Evolutionary conservation across 2,329 filamentous ascomycete species (phyloP), one percentile per base, ranked within the genome.

Genomic region (Hypoxylon sp.): DNA sequence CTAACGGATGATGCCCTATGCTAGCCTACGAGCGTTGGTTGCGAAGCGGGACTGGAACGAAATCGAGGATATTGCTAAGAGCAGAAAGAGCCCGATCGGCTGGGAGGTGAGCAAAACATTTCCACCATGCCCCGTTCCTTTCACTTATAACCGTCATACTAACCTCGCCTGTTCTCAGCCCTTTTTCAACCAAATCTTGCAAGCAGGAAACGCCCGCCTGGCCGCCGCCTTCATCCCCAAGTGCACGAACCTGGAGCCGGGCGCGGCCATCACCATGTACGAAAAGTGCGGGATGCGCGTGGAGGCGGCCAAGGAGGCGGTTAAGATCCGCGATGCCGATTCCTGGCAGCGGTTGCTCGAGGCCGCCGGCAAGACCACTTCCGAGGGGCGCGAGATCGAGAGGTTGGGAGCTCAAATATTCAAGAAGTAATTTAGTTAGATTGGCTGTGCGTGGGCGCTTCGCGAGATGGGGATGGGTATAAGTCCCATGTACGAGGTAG

Each of bases 11-110:
- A n/a, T 43, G 6, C 10, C 24, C 73, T 10, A 87, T 61, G 17
- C 11, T 48, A 90, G 93, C 65, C 84, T 99, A 26, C 88, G 94
- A 71, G 95, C 94, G 0, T 85, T 98, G 52, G 93, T 99, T 2
- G 91, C 92, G 15, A 93, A 93, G 75, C 86, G 95, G 57, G 92
- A 97, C 74, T 99, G 94, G 93, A 89, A 87, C 53, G 94, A 97
- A 76, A 85, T 99, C 60, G 94, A 98, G 76, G 94, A 97, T 70
- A 86, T 93, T 70, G 86, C 87, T 34, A 91, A 89, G 74, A 85
- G 84, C 73, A 87, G 91, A 74, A 97, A 94, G 78, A 95, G 91
- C 61, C 92, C 94, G 0, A 98, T 99, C 75, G 94, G 94, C 10
- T 99, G 95, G 95, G 93, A 97, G 86, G 91, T 93, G 79, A 82